Evolutionary conservation across 768 basidiomycete genomes (phyloP), one percentile per base, ranked within the genome.

Genomic region (Rhodocollybia butyracea): DNA sequence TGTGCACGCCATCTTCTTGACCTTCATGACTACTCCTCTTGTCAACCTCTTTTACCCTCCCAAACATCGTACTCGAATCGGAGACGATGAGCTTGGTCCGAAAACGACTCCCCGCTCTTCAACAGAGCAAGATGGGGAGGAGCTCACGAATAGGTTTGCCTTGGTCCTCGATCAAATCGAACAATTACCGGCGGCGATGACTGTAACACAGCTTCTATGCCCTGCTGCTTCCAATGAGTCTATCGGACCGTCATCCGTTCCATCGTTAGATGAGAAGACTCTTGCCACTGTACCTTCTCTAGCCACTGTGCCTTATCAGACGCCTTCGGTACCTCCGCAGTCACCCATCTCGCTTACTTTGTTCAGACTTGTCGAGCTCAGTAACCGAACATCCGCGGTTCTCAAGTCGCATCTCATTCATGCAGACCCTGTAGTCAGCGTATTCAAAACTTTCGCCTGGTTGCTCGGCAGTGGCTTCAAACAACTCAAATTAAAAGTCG

Each of bases 321-420:
- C n/a, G n/a, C n/a, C n/a, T n/a, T n/a, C n/a, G n/a, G 43, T 46
- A 6, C 36, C 50, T 4, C 32, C 54, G 38, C 48, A 54, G 3
- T n/a, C 55, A 13, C 29, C 57, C 3, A 51, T 48, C 12, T 53
- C 63, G 0, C 59, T 96, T 31, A 83, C 92, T 59, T 89, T 89
- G 0, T 78, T 98, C 2, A 92, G 95, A 19, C 79, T 98, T 7
- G 83, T 98, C 61, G 94, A 98, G 66, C 74, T 98, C 42, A 90
- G 91, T 1, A 87, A 87, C 34, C 88, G 97, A 56, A 91, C 91
- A 1, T 94, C 91, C 2, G 88, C 89, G 1, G 83, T 96, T 32
- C 82, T 98, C 68, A 88, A 84, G 64, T 90, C 89, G 1, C 83
- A 89, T 50, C 74, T 94, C 26, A 76, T 90, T 36, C 76, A 75